Evolutionary conservation across 345 rosid genomes (phyloP), one percentile per base, ranked within the genome.

Genomic region (Ceriops tagal): DNA sequence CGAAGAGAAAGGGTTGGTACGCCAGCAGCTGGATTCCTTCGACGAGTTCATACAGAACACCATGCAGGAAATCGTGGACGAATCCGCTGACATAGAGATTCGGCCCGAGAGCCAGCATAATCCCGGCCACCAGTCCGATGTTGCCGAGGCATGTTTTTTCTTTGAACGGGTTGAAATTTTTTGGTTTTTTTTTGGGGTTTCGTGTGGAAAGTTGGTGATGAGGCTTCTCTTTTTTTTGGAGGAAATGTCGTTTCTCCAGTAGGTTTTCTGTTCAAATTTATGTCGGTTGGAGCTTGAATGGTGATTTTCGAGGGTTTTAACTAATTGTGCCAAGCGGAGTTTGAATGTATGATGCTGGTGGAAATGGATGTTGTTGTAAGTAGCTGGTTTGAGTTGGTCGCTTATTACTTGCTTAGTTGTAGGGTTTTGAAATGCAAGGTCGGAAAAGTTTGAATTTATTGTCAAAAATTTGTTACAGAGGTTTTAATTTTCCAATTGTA

Each of bases 91-190:
- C 68, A 92, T 95, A 35, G 96, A 92, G 86, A 95, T 95, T 83
- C 90, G 98, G 1, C 99, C 99, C 13, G 96, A 95, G 77, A 92
- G 98, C 6, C 99, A 95, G 85, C 97, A 95, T 64, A 92, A 92
- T 76, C 99, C 99, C 31, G 91, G 99, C 4, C 93, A 88, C 64
- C 98, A 89, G 73, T 77, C 98, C 1, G 98, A 95, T 87, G 83
- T 86, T 26, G 98, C 92, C 18, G 98, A 95, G 99, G 99, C 91
- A 76, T 5, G 1, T 8, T 26, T 4, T 5, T 6, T 35, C 31
- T 52, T 21, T n/a, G 8, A 31, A 19, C 20, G 8, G 13, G 58
- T 32, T 2, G 22, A 6, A 10, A 10, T 7, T 61, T 37, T 62
- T 55, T 11, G 62, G 39, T 22, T 7, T 19, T 18, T 28, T 28